phyloP scores from a whole-genome alignment of 495 filamentous ascomycete species.

The Podospora appendiculata region DNA sequence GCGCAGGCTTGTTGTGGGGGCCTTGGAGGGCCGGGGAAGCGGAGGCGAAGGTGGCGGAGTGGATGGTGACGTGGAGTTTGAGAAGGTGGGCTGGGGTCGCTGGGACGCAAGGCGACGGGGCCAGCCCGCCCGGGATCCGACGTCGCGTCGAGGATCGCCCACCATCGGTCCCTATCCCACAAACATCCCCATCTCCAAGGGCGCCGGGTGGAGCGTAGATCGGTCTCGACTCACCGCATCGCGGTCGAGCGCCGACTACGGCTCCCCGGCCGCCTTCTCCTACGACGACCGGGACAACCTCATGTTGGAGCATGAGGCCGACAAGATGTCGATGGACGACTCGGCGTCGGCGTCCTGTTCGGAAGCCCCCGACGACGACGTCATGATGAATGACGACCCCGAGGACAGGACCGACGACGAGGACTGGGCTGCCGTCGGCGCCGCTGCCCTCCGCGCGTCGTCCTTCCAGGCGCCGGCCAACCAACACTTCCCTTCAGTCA shows the following conservation, averaged over 20 bases:
- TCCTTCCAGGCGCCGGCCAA: conserved; percentile 42
- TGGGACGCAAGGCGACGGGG: conserved; percentile 81
- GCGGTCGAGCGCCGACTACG: conserved; percentile 49
- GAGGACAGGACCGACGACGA: conserved; percentile 93
- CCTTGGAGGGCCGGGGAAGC: conserved; percentile 66
- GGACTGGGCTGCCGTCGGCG: conserved; percentile 89
- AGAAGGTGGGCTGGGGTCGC: conserved; percentile 95
- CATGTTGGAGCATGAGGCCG: conserved; percentile 80
- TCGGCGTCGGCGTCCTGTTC: conserved; percentile 66
- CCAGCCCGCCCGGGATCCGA: conserved; percentile 42
- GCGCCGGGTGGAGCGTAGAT: conserved; percentile 34
- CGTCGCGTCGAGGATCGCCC: conserved; percentile 32
- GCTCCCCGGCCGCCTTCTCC: conserved; percentile 54
- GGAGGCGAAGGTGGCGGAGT: conserved; percentile 57
- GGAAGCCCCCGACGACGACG: conserved; percentile 65
- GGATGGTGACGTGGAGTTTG: conserved; percentile 75
- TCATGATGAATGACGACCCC: conserved; percentile 56
- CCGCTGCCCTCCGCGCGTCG: conserved; percentile 69
- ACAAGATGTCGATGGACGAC: conserved; percentile 89
- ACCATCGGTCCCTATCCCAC: conserved; percentile 47
- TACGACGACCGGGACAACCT: conserved; percentile 52
- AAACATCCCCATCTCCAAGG: conserved; percentile 61
- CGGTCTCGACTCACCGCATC: conserved; percentile 37
- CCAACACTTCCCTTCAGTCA: conserved; percentile 24
- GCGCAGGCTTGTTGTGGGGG: conserved; percentile 76